Evolutionary conservation across 2,329 filamentous ascomycete genomes (phyloP).

Genomic region (Penicillium glabrum): DNA sequence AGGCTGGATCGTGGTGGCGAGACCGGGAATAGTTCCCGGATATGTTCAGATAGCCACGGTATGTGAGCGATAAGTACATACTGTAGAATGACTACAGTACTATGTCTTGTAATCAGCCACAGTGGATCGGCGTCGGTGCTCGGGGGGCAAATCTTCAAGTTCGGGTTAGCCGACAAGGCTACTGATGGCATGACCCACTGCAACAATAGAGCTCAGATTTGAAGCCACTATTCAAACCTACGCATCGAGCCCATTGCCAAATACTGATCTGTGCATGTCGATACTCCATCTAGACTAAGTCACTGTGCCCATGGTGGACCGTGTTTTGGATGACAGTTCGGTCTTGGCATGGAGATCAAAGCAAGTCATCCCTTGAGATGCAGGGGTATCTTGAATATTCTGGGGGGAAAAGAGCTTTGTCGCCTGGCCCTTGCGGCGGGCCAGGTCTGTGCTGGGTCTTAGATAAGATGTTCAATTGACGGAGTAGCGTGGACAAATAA

Average conservation of each 20-base stretch:
- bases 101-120: slow-evolving; percentile 12
- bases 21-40: background rate
- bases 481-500: background rate
- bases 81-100: background rate
- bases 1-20: slow-evolving; percentile 9
- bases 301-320: background rate
- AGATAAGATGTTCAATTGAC: background rate
- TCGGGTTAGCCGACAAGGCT: slow-evolving; percentile 5
- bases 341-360: background rate
- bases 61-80: slow-evolving; percentile 9
- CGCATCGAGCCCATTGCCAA: background rate
- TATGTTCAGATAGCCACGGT: background rate
- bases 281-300: background rate
- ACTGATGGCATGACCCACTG: slow-evolving; percentile 19
- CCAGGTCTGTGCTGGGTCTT: slow-evolving; percentile 23
- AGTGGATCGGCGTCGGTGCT: slow-evolving; percentile 10
- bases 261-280: background rate
- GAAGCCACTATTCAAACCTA: slow-evolving; percentile 14
- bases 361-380: slow-evolving; percentile 17
- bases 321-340: background rate
- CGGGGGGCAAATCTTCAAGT: slow-evolving; percentile 7
- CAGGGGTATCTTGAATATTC: slow-evolving; percentile 21
- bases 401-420: slow-evolving; percentile 6
- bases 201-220: slow-evolving; percentile 10
- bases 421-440: slow-evolving; percentile 26